A percentile compares a stretch with the other conserved stretches of the same genome.
Evolutionary conservation across 495 filamentous ascomycete species (phyloP).

Genomic region (Parachaetomium inaequale): DNA sequence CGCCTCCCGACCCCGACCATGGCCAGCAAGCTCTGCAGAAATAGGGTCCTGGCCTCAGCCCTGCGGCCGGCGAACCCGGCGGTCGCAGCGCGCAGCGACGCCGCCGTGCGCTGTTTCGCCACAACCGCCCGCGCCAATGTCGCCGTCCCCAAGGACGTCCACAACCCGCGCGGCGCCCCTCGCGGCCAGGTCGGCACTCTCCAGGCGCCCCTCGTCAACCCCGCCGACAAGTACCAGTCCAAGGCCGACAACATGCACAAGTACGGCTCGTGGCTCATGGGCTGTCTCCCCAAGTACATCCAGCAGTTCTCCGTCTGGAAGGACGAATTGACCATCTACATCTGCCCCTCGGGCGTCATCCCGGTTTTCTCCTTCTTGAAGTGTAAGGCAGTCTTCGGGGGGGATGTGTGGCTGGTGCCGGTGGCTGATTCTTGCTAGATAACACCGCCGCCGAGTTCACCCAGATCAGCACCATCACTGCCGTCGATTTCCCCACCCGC

Average conservation of each 20-base stretch:
- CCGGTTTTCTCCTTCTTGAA: conserved; percentile 95
- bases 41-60: conserved; percentile 58
- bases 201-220: conserved; percentile 80
- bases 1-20: conserved; percentile 47
- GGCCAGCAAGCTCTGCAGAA: conserved; percentile 63
- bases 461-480: conserved; percentile 85
- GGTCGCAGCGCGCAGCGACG: conserved; percentile 24
- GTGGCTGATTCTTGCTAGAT: conserved; percentile 39
- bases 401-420: background rate
- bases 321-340: conserved; percentile 93
- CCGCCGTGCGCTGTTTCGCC: conserved; percentile 51
- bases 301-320: conserved; percentile 99
- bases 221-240: conserved; percentile 82
- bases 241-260: conserved; percentile 81
- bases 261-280: conserved; percentile 95
- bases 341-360: conserved; percentile 78
- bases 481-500: conserved; percentile 90
- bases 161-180: conserved; percentile 68
- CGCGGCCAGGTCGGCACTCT: conserved; percentile 52
- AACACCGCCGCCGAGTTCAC: conserved; percentile 98
- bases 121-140: conserved; percentile 44
- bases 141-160: conserved; percentile 54
- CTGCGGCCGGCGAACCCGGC: conserved; percentile 52
- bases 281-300: conserved; percentile 93
- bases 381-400: conserved; percentile 40